phyloP scores from a whole-genome alignment of 2,329 filamentous ascomycete genomes.

The Ramichloridium luteum region DNA sequence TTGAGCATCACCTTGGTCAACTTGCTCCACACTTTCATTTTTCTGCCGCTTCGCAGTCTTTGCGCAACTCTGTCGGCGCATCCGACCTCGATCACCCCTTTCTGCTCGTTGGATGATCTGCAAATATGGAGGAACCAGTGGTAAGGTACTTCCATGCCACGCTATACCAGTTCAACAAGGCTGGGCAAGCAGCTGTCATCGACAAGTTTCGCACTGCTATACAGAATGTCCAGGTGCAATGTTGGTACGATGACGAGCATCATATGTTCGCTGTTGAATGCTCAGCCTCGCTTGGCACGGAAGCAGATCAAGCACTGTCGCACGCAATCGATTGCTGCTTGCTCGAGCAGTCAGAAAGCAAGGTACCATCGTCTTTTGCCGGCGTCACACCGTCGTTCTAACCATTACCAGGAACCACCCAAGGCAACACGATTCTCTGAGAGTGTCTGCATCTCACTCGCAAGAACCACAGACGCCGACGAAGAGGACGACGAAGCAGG shows the following conservation, averaged over 20 bases:
- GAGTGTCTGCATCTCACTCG: slow-evolving; percentile 11
- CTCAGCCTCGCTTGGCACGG: slow-evolving; percentile 6
- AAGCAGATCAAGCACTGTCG: slow-evolving; percentile 12
- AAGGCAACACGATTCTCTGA: slow-evolving; percentile 17
- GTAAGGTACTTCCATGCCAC: slow-evolving; percentile 21
- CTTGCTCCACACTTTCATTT: too few relatives aligned
- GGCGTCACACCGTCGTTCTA: too few relatives aligned
- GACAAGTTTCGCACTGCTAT: slow-evolving; percentile 11
- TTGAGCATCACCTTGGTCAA: too few relatives aligned
- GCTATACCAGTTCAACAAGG: slow-evolving; percentile 16
- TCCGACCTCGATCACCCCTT: too few relatives aligned
- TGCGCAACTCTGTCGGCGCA: too few relatives aligned
- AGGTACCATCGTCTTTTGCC: too few relatives aligned
- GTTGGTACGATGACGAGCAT: slow-evolving; percentile 11
- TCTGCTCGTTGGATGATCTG: too few relatives aligned
- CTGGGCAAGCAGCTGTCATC: slow-evolving; percentile 12
- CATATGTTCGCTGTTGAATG: slow-evolving; percentile 15
- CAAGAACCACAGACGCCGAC: slow-evolving; percentile 7
- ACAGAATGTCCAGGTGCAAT: slow-evolving; percentile 11
- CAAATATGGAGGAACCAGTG: too few relatives aligned
- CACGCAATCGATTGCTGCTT: slow-evolving; percentile 9
- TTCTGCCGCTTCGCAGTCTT: too few relatives aligned
- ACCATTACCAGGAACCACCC: too few relatives aligned
- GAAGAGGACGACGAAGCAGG: slow-evolving; percentile 3
- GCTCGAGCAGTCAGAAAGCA: too few relatives aligned